These are phyloP conservation scores for Cucurbita moschata DNA, from an alignment of 306 rosid genomes.

Conservation along the genomic window DNA sequence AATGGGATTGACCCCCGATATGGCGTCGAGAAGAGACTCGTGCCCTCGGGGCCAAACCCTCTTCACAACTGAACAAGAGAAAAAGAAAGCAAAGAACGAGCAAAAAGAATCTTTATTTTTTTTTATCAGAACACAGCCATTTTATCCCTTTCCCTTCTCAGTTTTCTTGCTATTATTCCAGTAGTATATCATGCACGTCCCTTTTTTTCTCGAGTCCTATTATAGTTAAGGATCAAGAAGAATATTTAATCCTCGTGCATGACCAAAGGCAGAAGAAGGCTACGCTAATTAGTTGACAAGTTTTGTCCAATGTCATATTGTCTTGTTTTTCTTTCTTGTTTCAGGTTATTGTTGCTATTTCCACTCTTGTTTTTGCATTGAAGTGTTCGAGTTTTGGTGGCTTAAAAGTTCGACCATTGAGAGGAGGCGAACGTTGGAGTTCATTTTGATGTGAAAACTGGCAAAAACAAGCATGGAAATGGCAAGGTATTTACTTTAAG, in stretches of 20 bases:
- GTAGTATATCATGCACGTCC: not conserved
- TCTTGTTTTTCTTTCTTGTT: not conserved
- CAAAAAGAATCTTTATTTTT: not conserved
- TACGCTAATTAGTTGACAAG: not conserved
- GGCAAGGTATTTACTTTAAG: constrained; percentile 9
- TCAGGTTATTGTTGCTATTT: constrained; percentile 22
- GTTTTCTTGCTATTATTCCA: not conserved
- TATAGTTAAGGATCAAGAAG: not conserved
- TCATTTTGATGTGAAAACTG: not conserved
- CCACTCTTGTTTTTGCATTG: constrained; percentile 58
- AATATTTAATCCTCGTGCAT: not conserved
- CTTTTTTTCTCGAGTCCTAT: constrained; percentile 4
- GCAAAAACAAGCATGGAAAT: constrained; percentile 65
- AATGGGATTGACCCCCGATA: constrained; percentile 51
- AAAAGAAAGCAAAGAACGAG: not conserved
- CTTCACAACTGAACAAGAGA: constrained; percentile 57
- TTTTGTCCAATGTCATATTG: not conserved
- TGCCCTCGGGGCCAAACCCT: constrained; percentile 97
- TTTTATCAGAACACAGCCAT: not conserved
- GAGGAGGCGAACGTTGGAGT: not conserved
- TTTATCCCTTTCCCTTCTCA: not conserved
- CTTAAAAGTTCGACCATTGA: not conserved
- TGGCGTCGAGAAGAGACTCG: constrained; percentile 71
- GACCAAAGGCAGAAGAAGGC: constrained; percentile 1
- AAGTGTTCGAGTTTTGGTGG: constrained; percentile 4